Conservation (phyloP, 805 yeast species). For the Blastobotrys parvus region DNA sequence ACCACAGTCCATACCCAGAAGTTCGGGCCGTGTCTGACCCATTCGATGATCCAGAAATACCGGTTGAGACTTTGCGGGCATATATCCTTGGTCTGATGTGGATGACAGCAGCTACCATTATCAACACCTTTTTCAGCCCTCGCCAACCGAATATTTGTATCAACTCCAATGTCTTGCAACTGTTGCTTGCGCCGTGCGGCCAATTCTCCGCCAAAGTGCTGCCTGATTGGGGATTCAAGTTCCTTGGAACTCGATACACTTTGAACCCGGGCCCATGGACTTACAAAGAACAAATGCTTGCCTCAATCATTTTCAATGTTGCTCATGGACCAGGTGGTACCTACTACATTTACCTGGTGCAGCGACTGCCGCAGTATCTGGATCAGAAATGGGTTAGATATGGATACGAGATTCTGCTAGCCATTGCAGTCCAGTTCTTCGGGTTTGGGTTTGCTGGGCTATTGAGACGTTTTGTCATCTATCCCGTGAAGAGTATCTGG, state of each 20-base stretch:
- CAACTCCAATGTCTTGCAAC: slow-evolving; percentile 43
- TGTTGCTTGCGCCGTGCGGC: slow-evolving; percentile 54
- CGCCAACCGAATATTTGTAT: slow-evolving; percentile 44
- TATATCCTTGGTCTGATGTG: slow-evolving; percentile 30
- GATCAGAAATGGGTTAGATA: slow-evolving; percentile 26
- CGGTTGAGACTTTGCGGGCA: slow-evolving; percentile 41
- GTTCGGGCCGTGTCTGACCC: slow-evolving; percentile 53
- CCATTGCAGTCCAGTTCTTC: slow-evolving; percentile 50
- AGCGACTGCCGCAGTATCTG: slow-evolving; percentile 26
- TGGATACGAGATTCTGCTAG: slow-evolving; percentile 39
- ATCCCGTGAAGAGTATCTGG: slow-evolving; percentile 56
- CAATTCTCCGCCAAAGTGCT: slow-evolving; percentile 18
- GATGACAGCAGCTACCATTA: slow-evolving; percentile 17
- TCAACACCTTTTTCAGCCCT: slow-evolving; percentile 37
- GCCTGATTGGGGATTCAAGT: slow-evolving; percentile 39
- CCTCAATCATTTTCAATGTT: slow-evolving; percentile 31
- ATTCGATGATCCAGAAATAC: slow-evolving; percentile 37
- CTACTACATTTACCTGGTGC: slow-evolving; percentile 17
- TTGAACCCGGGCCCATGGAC: slow-evolving; percentile 61
- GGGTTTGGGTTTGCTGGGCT: slow-evolving; percentile 64
- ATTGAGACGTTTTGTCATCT: slow-evolving; percentile 47
- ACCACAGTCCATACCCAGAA: slow-evolving; percentile 53
- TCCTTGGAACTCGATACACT: slow-evolving; percentile 33
- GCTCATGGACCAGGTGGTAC: slow-evolving; percentile 13
- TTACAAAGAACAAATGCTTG: slow-evolving; percentile 55